Conservation (phyloP, 73 alveolate genomes). For the Tetrahymena elliotti region DNA sequence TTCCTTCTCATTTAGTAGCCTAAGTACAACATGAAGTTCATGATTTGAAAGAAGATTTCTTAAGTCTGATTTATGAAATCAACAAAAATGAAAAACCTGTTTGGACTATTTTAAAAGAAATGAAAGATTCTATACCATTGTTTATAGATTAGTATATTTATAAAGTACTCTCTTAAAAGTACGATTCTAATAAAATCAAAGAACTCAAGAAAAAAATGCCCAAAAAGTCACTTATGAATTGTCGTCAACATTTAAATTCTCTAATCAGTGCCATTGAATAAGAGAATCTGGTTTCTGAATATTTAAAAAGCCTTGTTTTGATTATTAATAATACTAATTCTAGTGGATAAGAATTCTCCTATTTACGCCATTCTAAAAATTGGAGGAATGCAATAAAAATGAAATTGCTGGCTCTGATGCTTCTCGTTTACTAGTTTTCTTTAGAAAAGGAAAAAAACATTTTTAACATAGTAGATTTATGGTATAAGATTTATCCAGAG, state of each 20-base stretch:
- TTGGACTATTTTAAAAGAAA: background rate
- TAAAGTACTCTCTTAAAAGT: background rate
- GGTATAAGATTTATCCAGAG: background rate
- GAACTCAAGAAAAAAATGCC: background rate
- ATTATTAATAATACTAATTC: background rate
- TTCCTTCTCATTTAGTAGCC: background rate
- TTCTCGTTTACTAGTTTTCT: background rate
- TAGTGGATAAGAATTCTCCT: background rate
- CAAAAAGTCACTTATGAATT: background rate
- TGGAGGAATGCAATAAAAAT: background rate
- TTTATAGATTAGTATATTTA: background rate
- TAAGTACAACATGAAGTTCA: background rate
- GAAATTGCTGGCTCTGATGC: background rate
- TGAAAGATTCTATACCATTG: background rate
- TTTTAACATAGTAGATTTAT: background rate
- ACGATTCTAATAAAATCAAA: background rate
- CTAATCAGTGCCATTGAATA: background rate
- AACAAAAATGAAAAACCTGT: background rate
- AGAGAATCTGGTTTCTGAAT: background rate
- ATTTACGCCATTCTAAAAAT: background rate
- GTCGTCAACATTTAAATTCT: background rate
- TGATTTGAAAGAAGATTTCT: background rate
- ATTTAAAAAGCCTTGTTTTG: background rate
- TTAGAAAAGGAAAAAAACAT: background rate
- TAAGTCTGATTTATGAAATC: background rate